Evolutionary conservation across 2,329 filamentous ascomycete species (phyloP).

Genomic region (Aspergillus brunneoviolaceus): DNA sequence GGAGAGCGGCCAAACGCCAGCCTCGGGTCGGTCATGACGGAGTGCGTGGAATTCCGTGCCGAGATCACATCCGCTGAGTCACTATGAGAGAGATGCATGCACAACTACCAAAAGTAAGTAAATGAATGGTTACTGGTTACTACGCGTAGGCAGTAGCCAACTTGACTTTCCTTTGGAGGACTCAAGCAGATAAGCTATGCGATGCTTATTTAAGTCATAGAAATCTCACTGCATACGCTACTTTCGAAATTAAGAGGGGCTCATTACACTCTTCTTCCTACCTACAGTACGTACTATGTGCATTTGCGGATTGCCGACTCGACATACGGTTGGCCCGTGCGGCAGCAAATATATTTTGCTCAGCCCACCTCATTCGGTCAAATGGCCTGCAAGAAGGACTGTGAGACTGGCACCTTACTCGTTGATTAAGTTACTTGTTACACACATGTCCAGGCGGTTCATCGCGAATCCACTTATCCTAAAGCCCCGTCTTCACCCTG

Average conservation of each 20-base stretch:
- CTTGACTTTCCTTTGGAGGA: too few relatives aligned
- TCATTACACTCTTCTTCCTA: not conserved
- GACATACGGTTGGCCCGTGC: not conserved
- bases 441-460: too few relatives aligned
- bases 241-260: too few relatives aligned
- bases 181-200: not conserved
- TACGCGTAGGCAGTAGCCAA: too few relatives aligned
- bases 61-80: conserved; percentile 11
- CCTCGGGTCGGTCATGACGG: conserved; percentile 15
- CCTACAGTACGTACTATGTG: not conserved
- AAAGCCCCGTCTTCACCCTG: not conserved
- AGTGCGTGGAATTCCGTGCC: conserved; percentile 12
- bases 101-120: too few relatives aligned
- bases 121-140: too few relatives aligned
- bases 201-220: not conserved
- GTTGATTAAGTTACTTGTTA: too few relatives aligned
- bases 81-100: not conserved
- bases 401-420: too few relatives aligned
- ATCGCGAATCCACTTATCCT: not conserved
- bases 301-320: not conserved
- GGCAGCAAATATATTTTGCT: not conserved
- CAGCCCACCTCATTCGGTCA: not conserved
- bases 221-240: too few relatives aligned
- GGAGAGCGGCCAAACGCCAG: not conserved
- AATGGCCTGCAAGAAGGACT: too few relatives aligned